A percentile compares a stretch with the other conserved stretches of the same genome.
Conservation (phyloP, 371 early-diverging fungal genomes). For the Mucor velutinosus region DNA sequence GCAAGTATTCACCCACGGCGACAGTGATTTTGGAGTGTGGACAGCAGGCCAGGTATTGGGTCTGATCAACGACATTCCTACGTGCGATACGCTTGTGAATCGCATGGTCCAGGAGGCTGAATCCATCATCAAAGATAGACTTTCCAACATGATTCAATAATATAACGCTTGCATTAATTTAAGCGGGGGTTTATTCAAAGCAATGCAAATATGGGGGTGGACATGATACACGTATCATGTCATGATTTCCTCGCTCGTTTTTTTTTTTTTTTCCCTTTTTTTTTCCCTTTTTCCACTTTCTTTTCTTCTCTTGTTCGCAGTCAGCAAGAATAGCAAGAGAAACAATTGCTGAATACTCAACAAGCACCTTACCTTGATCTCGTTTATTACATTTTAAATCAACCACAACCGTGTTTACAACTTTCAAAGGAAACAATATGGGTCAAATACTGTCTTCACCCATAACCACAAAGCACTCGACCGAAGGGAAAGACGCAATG, state of each 20-base stretch:
- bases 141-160: conserved; percentile 9
- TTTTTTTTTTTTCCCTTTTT: background rate
- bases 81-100: conserved; percentile 60
- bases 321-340: too few species aligned
- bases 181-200: background rate
- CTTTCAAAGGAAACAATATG: conserved; percentile 57
- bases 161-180: background rate
- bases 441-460: conserved; percentile 96
- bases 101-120: conserved; percentile 61
- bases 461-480: conserved; percentile 85
- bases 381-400: background rate
- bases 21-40: conserved; percentile 27
- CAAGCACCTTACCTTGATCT: background rate
- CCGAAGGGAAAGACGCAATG: conserved; percentile 70
- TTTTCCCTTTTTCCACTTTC: background rate
- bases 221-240: background rate
- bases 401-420: conserved; percentile 21
- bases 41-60: conserved; percentile 41
- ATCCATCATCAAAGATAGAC: conserved; percentile 35
- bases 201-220: background rate
- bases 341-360: background rate
- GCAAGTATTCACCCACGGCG: conserved; percentile 66
- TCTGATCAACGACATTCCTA: conserved; percentile 73
- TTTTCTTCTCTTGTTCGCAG: background rate
- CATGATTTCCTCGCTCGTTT: background rate